Evolutionary conservation across 768 basidiomycete species (phyloP), one percentile per base, ranked within the genome.

Genomic region (Boletellus ananas): DNA sequence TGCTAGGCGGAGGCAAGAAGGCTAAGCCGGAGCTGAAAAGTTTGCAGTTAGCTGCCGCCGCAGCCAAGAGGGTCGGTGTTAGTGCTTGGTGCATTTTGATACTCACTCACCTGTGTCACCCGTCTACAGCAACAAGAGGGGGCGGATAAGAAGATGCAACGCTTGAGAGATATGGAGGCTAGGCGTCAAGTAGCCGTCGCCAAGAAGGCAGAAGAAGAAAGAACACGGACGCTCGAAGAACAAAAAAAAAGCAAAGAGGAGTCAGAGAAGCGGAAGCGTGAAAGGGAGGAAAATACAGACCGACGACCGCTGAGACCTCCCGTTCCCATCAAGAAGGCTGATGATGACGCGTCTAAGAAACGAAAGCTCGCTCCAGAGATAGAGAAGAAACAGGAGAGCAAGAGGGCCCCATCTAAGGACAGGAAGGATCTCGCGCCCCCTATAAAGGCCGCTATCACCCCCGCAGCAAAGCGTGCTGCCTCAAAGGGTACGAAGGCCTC

Each of bases 61-160:
- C 83, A 3, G 91, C 90, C 3, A 94, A 91, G 74, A 95, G 87
- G 85, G 94, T 93, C 16, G n/a, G 73, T 34, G 45, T 9, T 45
- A 49, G 57, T 36, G 1, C 42, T 4, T 47, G 25, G 34, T 18
- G 1, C 21, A 40, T 31, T 25, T 31, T 53, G 20, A 47, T 21
- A 16, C 29, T 11, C 31, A 13, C 31, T 12, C 29, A 18, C 35
- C 21, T 48, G 56, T 34, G 57, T 51, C 42, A 45, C 55, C 40
- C 46, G 12, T 23, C 21, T 33, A 35, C 60, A 96, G 94, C 90
- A 94, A 76, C 89, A 94, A 74, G 90, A 88, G 57, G 88, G 90
- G 62, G 77, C 79, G 31, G 91, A 90, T 56, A 90, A 86, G 70
- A 91, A 89, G 67, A 79, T 77, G 1, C 71, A 78, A 11, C 75